Evolutionary conservation across 1,139 yeast genomes (phyloP).

Genomic region (Debaryomyces subglobosus): DNA sequence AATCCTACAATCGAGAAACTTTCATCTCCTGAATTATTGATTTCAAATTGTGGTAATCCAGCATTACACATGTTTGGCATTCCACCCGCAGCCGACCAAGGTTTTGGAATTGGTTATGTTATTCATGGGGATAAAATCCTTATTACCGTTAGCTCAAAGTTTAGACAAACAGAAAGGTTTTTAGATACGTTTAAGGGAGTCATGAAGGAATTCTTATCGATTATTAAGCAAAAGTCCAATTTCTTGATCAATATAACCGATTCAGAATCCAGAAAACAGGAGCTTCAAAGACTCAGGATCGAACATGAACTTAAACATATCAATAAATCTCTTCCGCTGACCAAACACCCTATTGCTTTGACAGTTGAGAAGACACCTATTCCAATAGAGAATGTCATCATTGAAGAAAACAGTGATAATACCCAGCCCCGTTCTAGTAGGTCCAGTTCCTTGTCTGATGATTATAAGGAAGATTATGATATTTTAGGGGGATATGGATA

Average conservation of each 20-base stretch:
- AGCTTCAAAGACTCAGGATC: slow-evolving; percentile 38
- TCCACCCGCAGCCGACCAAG: slow-evolving; percentile 74
- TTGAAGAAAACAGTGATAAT: slow-evolving; percentile 21
- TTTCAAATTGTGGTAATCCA: slow-evolving; percentile 75
- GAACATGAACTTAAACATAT: slow-evolving; percentile 40
- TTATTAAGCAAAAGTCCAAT: slow-evolving; percentile 45
- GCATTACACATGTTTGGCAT: slow-evolving; percentile 74
- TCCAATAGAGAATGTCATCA: slow-evolving; percentile 19
- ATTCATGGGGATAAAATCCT: slow-evolving; percentile 62
- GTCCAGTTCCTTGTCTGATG: slow-evolving; percentile 6
- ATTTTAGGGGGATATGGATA: slow-evolving; percentile 74
- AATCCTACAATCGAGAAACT: slow-evolving; percentile 55
- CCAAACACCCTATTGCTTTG: slow-evolving; percentile 42
- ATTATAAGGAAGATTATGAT: slow-evolving; percentile 28
- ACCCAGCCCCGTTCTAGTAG: slow-evolving; percentile 11
- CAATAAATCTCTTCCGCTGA: slow-evolving; percentile 31
- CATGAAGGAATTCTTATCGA: slow-evolving; percentile 52
- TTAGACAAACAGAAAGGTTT: slow-evolving; percentile 72
- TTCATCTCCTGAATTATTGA: slow-evolving; percentile 45
- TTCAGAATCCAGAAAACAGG: slow-evolving; percentile 36
- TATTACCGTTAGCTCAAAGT: slow-evolving; percentile 71
- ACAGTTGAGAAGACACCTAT: slow-evolving; percentile 23
- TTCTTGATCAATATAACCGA: slow-evolving; percentile 38
- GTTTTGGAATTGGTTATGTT: slow-evolving; percentile 78
- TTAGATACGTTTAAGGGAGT: slow-evolving; percentile 66